Base-by-base conservation (phyloP, 208 protist genomes). In the Crithidia bombi region DNA sequence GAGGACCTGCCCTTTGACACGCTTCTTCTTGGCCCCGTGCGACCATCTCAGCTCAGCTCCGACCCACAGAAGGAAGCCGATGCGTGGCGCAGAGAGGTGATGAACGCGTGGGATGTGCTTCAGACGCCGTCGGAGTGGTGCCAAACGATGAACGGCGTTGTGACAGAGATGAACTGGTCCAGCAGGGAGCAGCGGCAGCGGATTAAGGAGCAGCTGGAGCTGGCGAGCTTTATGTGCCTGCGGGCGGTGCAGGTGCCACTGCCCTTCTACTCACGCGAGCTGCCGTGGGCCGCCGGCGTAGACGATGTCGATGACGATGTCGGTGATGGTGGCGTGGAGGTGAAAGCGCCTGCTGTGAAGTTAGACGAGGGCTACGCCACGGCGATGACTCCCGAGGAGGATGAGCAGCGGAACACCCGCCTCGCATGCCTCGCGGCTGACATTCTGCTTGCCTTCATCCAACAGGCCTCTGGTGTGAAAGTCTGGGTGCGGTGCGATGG, bases 401-500 rank as follows among this genome's bases (percentile, higher is more conserved):
- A 65, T n/a, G 36, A 46, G 11, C 61, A 78, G 74, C 75, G 70
- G 19, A 84, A 83, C 58, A 70, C 50, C 15, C 70, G 62, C 28
- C 14, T 83, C 1, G 66, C 65, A 32, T 81, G 76, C 49, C 50
- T 74, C 25, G 79, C 77, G 10, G 78, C 81, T 1, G 85, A 90
- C 59, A 39, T 65, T 2, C 67, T 90, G 23, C 71, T 69, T 2
- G 30, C 23, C 17, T 90, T 85, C 33, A 55, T 86, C 32, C 65
- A 78, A 11, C 44, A 55, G 15, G 44, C 58, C 57, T 38, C 64
- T 0, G 26, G n/a, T 25, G 61, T 69, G 44, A 82, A 85, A 51
- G 75, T 95, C 54, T 95, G 90, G 90, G 81, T 95, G 28, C 68
- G 78, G 41, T 95, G 90, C 65, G 83, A 92, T 47, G 90, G 75